Conservation (phyloP, 192 early-diverging fungal species). For the Lobosporangium transversale region DNA sequence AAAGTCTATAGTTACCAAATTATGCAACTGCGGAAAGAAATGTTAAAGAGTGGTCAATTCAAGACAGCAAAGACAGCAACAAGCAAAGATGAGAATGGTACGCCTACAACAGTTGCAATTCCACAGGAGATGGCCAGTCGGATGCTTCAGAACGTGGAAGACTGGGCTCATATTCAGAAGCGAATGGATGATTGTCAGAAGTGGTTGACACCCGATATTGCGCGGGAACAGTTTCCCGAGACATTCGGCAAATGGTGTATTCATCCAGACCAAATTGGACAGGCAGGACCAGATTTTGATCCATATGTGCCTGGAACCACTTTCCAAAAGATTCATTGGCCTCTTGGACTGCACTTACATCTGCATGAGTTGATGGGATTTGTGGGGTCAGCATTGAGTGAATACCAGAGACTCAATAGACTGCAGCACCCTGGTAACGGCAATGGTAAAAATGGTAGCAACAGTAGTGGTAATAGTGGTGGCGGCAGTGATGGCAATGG, state of each 20-base stretch:
- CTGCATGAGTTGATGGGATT: slow-evolving; percentile 39
- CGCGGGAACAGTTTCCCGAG: slow-evolving; percentile 30
- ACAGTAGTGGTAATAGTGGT: too few relatives aligned
- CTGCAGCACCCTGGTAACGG: neutral
- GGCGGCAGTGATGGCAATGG: neutral
- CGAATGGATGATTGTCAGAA: slow-evolving; percentile 37
- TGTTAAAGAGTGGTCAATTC: slow-evolving; percentile 44
- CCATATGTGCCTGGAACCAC: slow-evolving; percentile 20
- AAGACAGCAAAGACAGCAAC: slow-evolving; percentile 3
- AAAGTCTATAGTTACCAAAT: slow-evolving; percentile 36
- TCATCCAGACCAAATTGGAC: slow-evolving; percentile 40
- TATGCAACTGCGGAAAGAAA: slow-evolving; percentile 28
- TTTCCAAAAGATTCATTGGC: slow-evolving; percentile 41
- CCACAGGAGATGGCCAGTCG: slow-evolving; percentile 27
- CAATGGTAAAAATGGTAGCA: too few relatives aligned
- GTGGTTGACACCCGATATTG: slow-evolving; percentile 40
- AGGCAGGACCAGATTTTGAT: slow-evolving; percentile 11
- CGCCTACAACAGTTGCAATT: slow-evolving; percentile 16
- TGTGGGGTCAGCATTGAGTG: slow-evolving; percentile 24
- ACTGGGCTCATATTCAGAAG: slow-evolving; percentile 46
- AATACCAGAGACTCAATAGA: slow-evolving; percentile 27
- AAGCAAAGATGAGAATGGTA: slow-evolving; percentile 3
- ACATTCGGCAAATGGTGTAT: slow-evolving; percentile 42
- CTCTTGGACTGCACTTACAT: slow-evolving; percentile 31
- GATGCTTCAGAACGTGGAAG: slow-evolving; percentile 43